Conservation (phyloP, 345 rosid genomes). For the Salix brachista region DNA sequence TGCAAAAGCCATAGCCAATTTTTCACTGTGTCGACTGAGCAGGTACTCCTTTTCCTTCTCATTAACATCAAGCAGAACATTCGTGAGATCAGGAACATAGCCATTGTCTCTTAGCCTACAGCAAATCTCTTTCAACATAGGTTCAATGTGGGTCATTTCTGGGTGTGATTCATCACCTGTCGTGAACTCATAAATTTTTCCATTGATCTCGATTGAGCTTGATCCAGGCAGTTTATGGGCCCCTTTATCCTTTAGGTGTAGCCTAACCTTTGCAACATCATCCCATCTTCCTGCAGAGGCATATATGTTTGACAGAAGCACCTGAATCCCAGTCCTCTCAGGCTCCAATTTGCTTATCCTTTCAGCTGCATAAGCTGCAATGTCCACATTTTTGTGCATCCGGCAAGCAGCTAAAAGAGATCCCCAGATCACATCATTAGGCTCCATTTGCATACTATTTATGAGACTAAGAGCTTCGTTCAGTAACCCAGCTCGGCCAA, state of each 20-base stretch:
- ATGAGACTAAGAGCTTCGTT: conserved; percentile 50
- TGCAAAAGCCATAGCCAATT: conserved; percentile 54
- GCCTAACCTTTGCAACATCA: conserved; percentile 51
- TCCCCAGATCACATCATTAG: conserved; percentile 67
- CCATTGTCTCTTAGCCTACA: conserved; percentile 38
- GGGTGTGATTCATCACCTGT: conserved; percentile 54
- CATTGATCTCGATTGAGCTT: conserved; percentile 40
- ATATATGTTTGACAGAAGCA: conserved; percentile 54
- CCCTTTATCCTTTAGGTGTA: conserved; percentile 53
- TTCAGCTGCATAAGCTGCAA: conserved; percentile 51
- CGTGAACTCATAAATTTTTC: conserved; percentile 48
- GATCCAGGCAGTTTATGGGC: conserved; percentile 51
- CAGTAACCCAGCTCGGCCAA: conserved; percentile 60
- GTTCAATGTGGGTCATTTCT: conserved; percentile 38
- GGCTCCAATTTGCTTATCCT: conserved; percentile 36
- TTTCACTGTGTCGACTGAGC: conserved; percentile 59
- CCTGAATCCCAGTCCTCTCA: conserved; percentile 42
- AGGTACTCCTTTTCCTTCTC: conserved; percentile 46
- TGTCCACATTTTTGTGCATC: conserved; percentile 41
- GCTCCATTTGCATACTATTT: conserved; percentile 50
- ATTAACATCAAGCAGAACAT: conserved; percentile 54
- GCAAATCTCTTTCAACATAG: conserved; percentile 47
- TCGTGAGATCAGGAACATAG: conserved; percentile 48
- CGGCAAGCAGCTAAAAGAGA: conserved; percentile 61
- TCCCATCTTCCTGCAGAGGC: conserved; percentile 62